Base-by-base conservation (phyloP, 768 basidiomycete genomes). In the Chiua virens region DNA sequence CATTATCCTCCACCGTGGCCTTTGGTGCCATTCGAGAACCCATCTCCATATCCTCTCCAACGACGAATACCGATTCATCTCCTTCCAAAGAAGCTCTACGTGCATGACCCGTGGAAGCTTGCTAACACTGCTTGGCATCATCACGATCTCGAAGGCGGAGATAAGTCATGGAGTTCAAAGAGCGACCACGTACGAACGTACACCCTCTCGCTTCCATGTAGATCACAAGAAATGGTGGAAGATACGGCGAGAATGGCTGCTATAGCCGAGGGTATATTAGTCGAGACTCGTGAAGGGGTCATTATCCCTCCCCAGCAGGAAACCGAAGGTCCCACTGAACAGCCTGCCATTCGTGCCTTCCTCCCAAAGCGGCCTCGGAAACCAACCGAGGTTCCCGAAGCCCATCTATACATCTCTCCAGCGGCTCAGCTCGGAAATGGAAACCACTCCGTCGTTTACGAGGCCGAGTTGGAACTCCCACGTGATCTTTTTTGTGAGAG, bases 381-480 rank as follows among this genome's bases (percentile, higher is more conserved):
- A 32, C 54, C 20, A 40, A 60, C 30, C 47, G 58, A 38, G 47
- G 66, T 58, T 5, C 63, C 61, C 15, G 76, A 73, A 50, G 80
- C 75, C 5, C 79, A 82, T 59, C 69, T 83, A 1, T 79, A 80
- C 48, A 56, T 84, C 49, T 71, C 72, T 3, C 71, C 73, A 0
- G 37, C 39, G 2, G 55, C 71, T 23, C 41, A 18, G 18, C 54
- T 74, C 7, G 83, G 81, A 1, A 3, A 8, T 2, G 82, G 83
- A 0, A 57, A 79, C 59, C 83, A 85, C 55, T 83, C 83, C 0
- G 45, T 61, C 32, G 77, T 80, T 1, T 76, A 79, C 50, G 56
- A 67, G 40, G 80, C 75, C 6, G 76, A 80, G 43, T 74, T 76
- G 62, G 78, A 79, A 35, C 61, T 84, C 11, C 81, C 82, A 5